Base-by-base conservation (phyloP, 768 basidiomycete genomes). In the Myochromella boudieri region DNA sequence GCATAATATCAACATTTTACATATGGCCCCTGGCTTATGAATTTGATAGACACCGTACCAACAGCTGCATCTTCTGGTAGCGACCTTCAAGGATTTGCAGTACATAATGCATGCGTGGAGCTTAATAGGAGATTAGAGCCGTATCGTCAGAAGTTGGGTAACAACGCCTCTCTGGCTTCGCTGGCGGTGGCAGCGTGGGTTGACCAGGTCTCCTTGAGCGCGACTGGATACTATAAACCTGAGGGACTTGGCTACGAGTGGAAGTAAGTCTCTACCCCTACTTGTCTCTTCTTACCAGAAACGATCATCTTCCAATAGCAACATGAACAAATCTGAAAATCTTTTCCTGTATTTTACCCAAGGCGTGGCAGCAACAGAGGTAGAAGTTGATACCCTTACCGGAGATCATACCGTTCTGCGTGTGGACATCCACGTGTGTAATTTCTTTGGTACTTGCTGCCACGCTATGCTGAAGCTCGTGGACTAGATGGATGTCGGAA, bases 311-410 rank as follows among this genome's bases (percentile, higher is more conserved):
- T 15, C 8, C 6, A 12, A 26, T 26, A 54, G 53, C 9, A 54
- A 54, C 26, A 50, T 47, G 53, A 47, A 54, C 21, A 54, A 50
- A 28, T 26, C 53, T 0, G 53, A 45, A 18, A 50, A 54, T 42
- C 53, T 50, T 32, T 54, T 50, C 37, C 41, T 54, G 48, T 54
- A 54, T 18, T 54, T 47, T 24, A 54, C 53, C 2, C 53, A 54
- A 29, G 53, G 53, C 3, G 53, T 54, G 8, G 48, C 53, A 14
- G 53, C 53, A 22, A 54, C 53, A 22, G 53, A 54, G 33, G 53
- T 54, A 6, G 53, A 54, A 36, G 53, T 54, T 6, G 48, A 54
- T 47, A 50, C 34, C 4, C 37, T 54, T 24, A 47, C 48, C 2
- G 53, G 53, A 36, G 53, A 54, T 38, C 53, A 54, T 17, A 54